Conservation (phyloP, 352 stramenopile species). For the Globisporangium heterothallicum region DNA sequence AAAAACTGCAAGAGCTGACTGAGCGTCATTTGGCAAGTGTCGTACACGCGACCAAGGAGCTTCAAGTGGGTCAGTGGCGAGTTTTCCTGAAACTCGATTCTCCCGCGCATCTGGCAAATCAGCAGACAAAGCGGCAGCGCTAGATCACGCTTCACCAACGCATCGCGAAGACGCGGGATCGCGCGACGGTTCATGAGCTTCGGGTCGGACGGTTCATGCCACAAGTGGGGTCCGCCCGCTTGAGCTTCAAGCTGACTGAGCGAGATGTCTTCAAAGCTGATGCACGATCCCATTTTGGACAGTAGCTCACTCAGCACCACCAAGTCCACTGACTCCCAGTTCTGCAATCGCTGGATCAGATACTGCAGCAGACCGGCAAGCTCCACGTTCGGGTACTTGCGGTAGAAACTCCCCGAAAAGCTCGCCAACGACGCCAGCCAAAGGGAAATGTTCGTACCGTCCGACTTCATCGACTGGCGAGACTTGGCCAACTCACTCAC, state of each 20-base stretch:
- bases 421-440: conserved; percentile 92
- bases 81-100: conserved; percentile 79
- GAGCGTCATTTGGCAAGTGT: conserved; percentile 82
- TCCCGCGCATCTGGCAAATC: conserved; percentile 83
- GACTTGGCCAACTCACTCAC: conserved; percentile 86
- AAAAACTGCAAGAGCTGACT: conserved; percentile 86
- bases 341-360: conserved; percentile 83
- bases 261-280: conserved; percentile 85
- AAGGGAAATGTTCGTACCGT: conserved; percentile 90
- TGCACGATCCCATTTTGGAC: conserved; percentile 85
- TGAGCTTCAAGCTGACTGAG: conserved; percentile 76
- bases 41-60: conserved; percentile 69
- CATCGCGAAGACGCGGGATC: conserved; percentile 76
- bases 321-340: conserved; percentile 80
- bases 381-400: conserved; percentile 91
- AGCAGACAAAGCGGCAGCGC: conserved; percentile 69
- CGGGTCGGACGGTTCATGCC: conserved; percentile 70
- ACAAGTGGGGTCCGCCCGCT: conserved; percentile 70
- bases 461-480: conserved; percentile 78
- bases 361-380: conserved; percentile 89
- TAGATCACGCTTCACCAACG: conserved; percentile 74
- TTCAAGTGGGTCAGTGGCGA: conserved; percentile 60
- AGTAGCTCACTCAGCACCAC: conserved; percentile 85
- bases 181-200: conserved; percentile 83
- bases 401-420: conserved; percentile 94